Evolutionary conservation across 2,329 filamentous ascomycete species (phyloP).

Genomic region (Daldinia sp.): DNA sequence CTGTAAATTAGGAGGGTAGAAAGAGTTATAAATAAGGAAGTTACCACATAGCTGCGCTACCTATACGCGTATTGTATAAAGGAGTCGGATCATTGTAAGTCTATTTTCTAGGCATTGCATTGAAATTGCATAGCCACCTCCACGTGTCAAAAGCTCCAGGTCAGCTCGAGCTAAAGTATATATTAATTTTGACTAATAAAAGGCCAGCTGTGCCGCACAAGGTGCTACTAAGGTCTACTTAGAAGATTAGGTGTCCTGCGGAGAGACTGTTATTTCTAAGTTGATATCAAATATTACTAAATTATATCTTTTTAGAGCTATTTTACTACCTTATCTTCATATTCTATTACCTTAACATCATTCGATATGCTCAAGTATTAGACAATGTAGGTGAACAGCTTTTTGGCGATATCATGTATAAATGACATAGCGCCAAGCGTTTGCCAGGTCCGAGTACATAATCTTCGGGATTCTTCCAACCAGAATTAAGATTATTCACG

Average conservation of each 20-base stretch:
- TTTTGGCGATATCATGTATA: not conserved
- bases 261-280: not conserved
- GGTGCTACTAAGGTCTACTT: not conserved
- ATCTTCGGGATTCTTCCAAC: not conserved
- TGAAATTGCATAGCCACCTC: not conserved
- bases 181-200: not conserved
- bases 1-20: too few species aligned
- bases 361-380: too few species aligned
- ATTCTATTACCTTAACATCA: too few species aligned
- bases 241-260: not conserved
- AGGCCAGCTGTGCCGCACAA: not conserved
- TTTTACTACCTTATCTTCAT: too few species aligned
- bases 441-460: not conserved
- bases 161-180: not conserved
- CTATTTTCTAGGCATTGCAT: too few species aligned
- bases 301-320: too few species aligned
- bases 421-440: not conserved
- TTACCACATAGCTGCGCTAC: too few species aligned
- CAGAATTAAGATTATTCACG: not conserved
- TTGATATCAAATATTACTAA: not conserved
- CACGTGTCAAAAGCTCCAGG: not conserved
- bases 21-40: too few species aligned
- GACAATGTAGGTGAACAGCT: too few species aligned
- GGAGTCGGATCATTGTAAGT: too few species aligned
- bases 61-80: too few species aligned